A percentile compares a stretch with the other conserved stretches of the same genome.
Evolutionary conservation across 306 rosid genomes (phyloP).

Genomic region (Castanopsis chinensis): DNA sequence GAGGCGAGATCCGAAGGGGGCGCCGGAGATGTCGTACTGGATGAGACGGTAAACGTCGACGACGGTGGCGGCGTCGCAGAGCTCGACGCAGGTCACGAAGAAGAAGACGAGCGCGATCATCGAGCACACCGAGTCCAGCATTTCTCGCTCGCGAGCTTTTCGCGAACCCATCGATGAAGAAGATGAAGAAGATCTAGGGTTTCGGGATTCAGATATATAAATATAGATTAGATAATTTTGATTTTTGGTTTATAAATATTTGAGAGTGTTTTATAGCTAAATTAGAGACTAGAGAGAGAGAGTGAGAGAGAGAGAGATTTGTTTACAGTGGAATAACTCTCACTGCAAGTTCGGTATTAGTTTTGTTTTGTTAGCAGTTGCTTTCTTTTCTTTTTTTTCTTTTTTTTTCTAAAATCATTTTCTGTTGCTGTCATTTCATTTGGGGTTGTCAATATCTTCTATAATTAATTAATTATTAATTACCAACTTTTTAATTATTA

Average conservation of each 20-base stretch:
- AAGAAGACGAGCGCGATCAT: slow-evolving; percentile 71
- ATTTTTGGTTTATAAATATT: too few relatives aligned
- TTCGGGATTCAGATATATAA: slow-evolving; percentile 14
- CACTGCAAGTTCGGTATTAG: not conserved
- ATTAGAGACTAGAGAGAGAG: not conserved
- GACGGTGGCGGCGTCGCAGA: slow-evolving; percentile 93
- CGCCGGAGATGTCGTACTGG: slow-evolving; percentile 88
- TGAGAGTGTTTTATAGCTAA: too few relatives aligned
- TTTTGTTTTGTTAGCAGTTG: too few relatives aligned
- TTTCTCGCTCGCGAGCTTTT: slow-evolving; percentile 46
- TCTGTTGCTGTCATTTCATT: too few relatives aligned
- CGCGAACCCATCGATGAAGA: slow-evolving; percentile 40
- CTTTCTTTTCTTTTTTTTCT: too few relatives aligned
- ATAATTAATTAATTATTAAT: too few relatives aligned
- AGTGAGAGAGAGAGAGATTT: not conserved
- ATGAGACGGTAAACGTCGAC: slow-evolving; percentile 94
- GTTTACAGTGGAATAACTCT: not conserved
- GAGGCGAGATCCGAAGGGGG: slow-evolving; percentile 92
- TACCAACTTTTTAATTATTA: too few relatives aligned
- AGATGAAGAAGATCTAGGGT: slow-evolving; percentile 39
- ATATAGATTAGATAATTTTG: too few relatives aligned
- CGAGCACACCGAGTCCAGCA: slow-evolving; percentile 68
- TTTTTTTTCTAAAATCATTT: too few relatives aligned
- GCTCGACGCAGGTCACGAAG: slow-evolving; percentile 82
- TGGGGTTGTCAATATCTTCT: too few relatives aligned